Evolutionary conservation across 148 eudicot genomes (phyloP), one percentile per base, ranked within the genome.

Genomic region (Rhododendron ferrugineum): DNA sequence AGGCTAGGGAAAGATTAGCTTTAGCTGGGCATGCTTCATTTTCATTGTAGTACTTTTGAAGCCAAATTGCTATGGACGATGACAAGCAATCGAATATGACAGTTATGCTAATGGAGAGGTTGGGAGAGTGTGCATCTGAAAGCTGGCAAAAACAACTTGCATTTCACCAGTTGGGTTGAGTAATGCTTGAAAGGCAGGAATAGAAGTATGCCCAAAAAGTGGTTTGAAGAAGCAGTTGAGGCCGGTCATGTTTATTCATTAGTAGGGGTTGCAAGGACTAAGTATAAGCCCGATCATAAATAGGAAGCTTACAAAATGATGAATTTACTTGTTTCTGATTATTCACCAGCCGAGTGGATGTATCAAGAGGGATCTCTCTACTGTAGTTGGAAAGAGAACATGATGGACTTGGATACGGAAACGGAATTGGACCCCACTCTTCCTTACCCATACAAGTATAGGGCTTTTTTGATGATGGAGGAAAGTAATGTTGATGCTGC

Each of bases 271-370:
- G 94, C 98, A 37, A 92, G 98, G 84, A 81, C 94, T 16, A 93
- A 92, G 83, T 93, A 89, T 89, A 95, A 92, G 88, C 98, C 92
- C 4, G 98, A 98, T 18, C 96, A 96, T 70, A 94, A 87, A 89
- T 94, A 90, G 70, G 87, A 92, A 0, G 96, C 98, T 18, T 93
- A 92, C 87, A 93, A 93, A 87, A 58, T 88, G 89, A 89, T 94
- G 87, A 92, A 92, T 80, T 87, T 92, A 10, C 89, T 96, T 56
- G 80, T 94, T n/a, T 89, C 91, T 68, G 93, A 91, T 46, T 79
- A 90, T 86, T 88, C 88, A 60, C 95, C 93, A n/a, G 89, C 89
- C 14, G 98, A 98, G 37, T 96, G 98, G 98, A 96, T 96, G 96
- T 94, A 92, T 88, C 98, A 93, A 84, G 98, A 96, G 87, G 87